These are phyloP conservation scores for Trametes gibbosa DNA, from an alignment of 768 basidiomycete genomes.

Conservation along the genomic window DNA sequence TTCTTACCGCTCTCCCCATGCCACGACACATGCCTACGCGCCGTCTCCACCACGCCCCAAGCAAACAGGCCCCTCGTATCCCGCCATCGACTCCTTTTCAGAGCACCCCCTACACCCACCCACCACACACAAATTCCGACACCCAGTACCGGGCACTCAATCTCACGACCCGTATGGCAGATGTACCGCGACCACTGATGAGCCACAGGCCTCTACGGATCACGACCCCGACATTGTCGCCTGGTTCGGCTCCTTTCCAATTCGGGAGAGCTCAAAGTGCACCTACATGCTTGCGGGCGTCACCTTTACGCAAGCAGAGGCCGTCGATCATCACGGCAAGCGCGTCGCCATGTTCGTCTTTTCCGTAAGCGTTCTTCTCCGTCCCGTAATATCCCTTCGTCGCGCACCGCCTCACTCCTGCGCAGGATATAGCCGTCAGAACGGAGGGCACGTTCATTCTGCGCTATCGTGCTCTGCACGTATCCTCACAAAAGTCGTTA, in stretches of 20 bases:
- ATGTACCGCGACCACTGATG: too few species aligned
- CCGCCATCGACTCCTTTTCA: too few species aligned
- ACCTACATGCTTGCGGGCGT: slow-evolving; percentile 55
- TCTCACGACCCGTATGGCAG: too few species aligned
- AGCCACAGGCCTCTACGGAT: too few species aligned
- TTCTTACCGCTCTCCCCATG: too few species aligned
- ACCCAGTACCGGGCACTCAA: background rate
- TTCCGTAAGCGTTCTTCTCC: slow-evolving; percentile 36
- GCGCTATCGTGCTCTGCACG: slow-evolving; percentile 66
- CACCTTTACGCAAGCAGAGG: slow-evolving; percentile 38
- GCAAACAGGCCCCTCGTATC: too few species aligned
- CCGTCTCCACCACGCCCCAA: too few species aligned
- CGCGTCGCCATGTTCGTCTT: slow-evolving; percentile 62
- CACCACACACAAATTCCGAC: too few species aligned
- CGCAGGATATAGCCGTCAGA: slow-evolving; percentile 70
- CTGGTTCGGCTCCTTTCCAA: slow-evolving; percentile 34
- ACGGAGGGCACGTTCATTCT: slow-evolving; percentile 63
- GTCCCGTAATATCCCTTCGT: too few species aligned
- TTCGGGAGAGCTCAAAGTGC: slow-evolving; percentile 48
- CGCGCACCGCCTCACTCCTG: background rate
- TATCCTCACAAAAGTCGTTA: slow-evolving; percentile 28
- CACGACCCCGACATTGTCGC: slow-evolving; percentile 36
- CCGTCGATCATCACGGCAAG: slow-evolving; percentile 42
- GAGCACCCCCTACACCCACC: too few species aligned
- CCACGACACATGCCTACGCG: too few species aligned